These are phyloP conservation scores for Arabis alpina DNA, from an alignment of 345 rosid genomes.

Conservation along the genomic window DNA sequence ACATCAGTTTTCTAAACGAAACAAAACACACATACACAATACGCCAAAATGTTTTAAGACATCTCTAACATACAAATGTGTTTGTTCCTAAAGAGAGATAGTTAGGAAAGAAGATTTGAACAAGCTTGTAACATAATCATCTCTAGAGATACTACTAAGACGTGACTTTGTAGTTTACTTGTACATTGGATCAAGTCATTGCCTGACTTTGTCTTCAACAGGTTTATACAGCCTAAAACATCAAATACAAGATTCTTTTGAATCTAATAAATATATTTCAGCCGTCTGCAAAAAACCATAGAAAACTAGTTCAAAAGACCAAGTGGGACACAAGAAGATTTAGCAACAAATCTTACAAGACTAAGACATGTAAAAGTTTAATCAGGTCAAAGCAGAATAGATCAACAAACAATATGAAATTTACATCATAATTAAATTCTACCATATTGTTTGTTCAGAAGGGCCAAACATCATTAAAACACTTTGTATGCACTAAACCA, in stretches of 20 bases:
- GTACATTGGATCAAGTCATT: constrained; percentile 36
- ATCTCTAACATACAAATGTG: background rate
- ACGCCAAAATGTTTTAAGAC: background rate
- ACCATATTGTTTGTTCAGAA: constrained; percentile 8
- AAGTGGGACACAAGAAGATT: constrained; percentile 26
- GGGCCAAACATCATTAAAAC: background rate
- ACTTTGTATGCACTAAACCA: background rate
- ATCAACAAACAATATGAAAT: background rate
- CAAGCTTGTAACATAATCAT: constrained; percentile 14
- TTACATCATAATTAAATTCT: background rate
- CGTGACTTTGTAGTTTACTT: constrained; percentile 30
- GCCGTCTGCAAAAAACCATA: constrained; percentile 1
- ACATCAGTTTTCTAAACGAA: background rate
- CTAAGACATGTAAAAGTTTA: background rate
- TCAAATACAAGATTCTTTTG: constrained; percentile 16
- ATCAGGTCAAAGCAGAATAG: background rate
- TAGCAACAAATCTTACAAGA: constrained; percentile 9
- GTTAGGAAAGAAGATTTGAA: constrained; percentile 9
- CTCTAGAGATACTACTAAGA: constrained; percentile 1
- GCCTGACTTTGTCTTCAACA: constrained; percentile 35
- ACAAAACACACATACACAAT: background rate
- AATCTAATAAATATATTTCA: constrained; percentile 14
- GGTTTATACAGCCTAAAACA: constrained; percentile 21
- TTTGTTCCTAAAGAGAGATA: background rate
- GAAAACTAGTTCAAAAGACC: constrained; percentile 6